These are phyloP conservation scores for Pestalotiopsis sp. DNA, from an alignment of 2,329 filamentous ascomycete genomes.

Conservation along the genomic window DNA sequence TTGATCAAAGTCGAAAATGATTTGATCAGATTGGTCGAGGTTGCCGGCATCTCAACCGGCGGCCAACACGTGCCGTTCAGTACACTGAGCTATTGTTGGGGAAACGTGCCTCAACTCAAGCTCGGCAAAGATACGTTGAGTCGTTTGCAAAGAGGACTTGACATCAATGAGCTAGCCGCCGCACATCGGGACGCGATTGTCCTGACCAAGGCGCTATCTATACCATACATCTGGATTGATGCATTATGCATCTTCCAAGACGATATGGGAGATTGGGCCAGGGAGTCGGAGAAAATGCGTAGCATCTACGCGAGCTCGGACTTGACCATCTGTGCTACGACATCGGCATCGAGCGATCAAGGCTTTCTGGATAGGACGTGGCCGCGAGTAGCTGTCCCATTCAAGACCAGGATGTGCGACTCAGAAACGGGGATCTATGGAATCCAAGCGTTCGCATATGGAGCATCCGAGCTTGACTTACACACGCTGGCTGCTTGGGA, in stretches of 20 bases:
- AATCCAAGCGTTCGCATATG: neutral
- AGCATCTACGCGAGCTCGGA: neutral
- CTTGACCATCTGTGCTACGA: neutral
- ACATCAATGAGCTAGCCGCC: neutral
- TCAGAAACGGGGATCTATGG: neutral
- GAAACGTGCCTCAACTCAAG: neutral
- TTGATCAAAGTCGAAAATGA: neutral
- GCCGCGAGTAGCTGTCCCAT: neutral
- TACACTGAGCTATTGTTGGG: neutral
- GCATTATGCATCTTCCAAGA: neutral
- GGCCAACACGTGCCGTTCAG: neutral
- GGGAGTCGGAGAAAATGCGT: neutral
- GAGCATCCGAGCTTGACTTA: neutral
- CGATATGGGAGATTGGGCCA: neutral
- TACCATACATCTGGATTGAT: neutral
- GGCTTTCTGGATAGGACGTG: neutral
- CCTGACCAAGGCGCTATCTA: neutral
- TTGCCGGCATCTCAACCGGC: neutral
- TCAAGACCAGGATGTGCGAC: neutral
- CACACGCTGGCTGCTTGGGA: neutral
- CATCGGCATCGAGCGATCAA: neutral
- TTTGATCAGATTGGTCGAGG: neutral
- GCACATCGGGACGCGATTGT: neutral
- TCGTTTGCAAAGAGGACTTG: neutral
- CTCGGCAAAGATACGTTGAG: neutral